These are phyloP conservation scores for Cetradonia linearis DNA, from an alignment of 495 filamentous ascomycete species.

Conservation along the genomic window DNA sequence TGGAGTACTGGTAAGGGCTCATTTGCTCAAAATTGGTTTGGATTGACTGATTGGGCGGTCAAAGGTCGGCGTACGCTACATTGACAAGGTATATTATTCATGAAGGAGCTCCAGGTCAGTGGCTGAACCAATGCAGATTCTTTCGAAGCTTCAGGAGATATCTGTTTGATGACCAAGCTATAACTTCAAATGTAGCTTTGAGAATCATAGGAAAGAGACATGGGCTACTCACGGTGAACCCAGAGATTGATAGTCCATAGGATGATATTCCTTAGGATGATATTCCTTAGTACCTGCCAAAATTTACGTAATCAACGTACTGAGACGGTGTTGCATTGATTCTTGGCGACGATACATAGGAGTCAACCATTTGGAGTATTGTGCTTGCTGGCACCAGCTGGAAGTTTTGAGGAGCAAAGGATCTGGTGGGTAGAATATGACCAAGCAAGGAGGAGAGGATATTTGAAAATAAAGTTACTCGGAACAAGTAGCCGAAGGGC, in stretches of 20 bases:
- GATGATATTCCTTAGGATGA: neutral
- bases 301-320: neutral
- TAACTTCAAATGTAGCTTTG: neutral
- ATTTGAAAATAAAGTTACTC: conserved; percentile 1
- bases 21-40: too few relatives aligned
- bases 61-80: conserved; percentile 3
- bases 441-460: neutral
- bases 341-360: neutral
- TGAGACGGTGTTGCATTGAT: neutral
- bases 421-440: neutral
- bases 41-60: neutral
- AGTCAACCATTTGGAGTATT: neutral
- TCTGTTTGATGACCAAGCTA: neutral
- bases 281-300: too few relatives aligned
- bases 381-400: neutral
- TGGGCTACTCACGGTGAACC: neutral
- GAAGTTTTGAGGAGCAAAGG: neutral
- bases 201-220: neutral
- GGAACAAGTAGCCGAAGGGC: neutral
- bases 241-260: neutral
- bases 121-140: neutral
- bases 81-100: conserved; percentile 1
- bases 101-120: neutral
- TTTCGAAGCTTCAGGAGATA: conserved; percentile 6
- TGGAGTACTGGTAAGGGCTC: conserved; percentile 37